Percentiles rank a stretch among this genome's conserved stretches.
Evolutionary conservation across 2,329 filamentous ascomycete species (phyloP).

Genomic region (Nemania sp.): DNA sequence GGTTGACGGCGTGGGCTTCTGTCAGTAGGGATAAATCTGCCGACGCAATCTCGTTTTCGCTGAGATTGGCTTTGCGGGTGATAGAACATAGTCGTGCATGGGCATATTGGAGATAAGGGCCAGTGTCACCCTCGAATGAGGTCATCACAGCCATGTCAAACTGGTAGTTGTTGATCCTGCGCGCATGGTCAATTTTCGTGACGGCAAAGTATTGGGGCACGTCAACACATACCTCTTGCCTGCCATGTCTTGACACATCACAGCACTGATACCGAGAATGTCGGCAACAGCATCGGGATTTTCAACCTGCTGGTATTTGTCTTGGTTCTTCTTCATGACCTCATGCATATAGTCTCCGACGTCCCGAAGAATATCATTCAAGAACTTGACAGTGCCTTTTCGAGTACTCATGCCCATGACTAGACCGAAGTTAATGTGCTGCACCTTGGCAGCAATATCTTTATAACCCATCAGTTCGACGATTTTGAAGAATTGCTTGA

Average conservation of each 20-base stretch:
- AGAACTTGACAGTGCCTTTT: conserved; percentile 65
- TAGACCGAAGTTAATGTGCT: conserved; percentile 77
- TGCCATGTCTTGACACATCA: conserved; percentile 98
- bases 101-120: conserved; percentile 73
- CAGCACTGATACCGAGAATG: conserved; percentile 86
- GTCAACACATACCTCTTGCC: conserved; percentile 74
- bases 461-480: conserved; percentile 70
- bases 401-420: conserved; percentile 72
- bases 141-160: conserved; percentile 76
- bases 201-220: conserved; percentile 37
- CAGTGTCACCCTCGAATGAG: conserved; percentile 73
- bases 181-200: conserved; percentile 3
- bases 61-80: conserved; percentile 39
- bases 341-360: conserved; percentile 97
- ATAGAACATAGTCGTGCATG: conserved; percentile 63
- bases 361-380: conserved; percentile 71
- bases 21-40: conserved; percentile 64
- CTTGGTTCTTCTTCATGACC: conserved; percentile 87
- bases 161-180: conserved; percentile 53
- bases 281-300: conserved; percentile 83
- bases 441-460: conserved; percentile 68
- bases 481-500: conserved; percentile 77
- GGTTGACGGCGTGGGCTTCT: conserved; percentile 60
- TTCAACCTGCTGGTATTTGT: conserved; percentile 88
- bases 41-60: conserved; percentile 45